Percentiles rank a stretch among this genome's conserved stretches.
These are phyloP conservation scores for Pinus taeda DNA, from an alignment of 75 land plant species.

Conservation along the genomic window DNA sequence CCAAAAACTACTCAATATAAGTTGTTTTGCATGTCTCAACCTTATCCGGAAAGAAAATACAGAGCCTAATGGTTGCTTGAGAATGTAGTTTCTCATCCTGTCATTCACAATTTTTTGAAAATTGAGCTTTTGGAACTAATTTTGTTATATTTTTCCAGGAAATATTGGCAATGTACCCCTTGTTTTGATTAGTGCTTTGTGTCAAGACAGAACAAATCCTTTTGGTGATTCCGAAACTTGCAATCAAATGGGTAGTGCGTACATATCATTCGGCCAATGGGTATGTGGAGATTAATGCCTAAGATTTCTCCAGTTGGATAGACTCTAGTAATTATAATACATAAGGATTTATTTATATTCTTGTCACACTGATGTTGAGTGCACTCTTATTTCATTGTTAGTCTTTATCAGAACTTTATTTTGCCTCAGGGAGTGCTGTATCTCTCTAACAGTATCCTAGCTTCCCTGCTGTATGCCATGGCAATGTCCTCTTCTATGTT, in stretches of 20 bases:
- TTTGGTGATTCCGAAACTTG: slow-evolving; percentile 80
- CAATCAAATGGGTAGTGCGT: slow-evolving; percentile 66
- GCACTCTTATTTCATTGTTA: neutral
- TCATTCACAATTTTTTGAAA: neutral
- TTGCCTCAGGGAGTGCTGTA: neutral
- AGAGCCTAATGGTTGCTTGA: neutral
- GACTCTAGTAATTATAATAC: neutral
- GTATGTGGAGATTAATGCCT: slow-evolving; percentile 32
- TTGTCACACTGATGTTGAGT: neutral
- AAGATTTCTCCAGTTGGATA: neutral
- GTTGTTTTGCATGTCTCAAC: neutral
- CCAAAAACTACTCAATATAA: neutral
- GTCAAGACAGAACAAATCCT: slow-evolving; percentile 75
- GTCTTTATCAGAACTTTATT: neutral
- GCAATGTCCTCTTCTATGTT: neutral
- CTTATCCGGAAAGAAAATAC: neutral
- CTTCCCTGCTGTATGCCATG: neutral
- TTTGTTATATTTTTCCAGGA: slow-evolving; percentile 41
- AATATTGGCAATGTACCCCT: slow-evolving; percentile 98
- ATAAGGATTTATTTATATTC: neutral
- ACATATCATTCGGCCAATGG: slow-evolving; percentile 97
- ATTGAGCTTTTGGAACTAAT: neutral
- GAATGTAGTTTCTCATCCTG: neutral
- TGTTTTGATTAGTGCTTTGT: slow-evolving; percentile 84
- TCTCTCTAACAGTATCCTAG: neutral